Evolutionary conservation across 73 alveolate genomes (phyloP).

Genomic region (Breviolum minutum): DNA sequence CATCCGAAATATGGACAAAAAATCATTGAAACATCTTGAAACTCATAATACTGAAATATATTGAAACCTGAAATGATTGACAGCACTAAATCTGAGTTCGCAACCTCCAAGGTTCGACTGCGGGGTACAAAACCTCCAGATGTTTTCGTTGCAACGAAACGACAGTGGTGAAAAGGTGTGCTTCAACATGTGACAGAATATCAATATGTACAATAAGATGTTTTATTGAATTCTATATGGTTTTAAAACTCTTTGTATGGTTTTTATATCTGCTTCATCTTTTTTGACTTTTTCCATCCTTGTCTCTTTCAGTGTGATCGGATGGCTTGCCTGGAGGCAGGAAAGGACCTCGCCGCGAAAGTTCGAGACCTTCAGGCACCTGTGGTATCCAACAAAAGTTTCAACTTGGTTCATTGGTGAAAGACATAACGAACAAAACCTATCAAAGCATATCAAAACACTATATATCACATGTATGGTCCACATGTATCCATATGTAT

Average conservation of each 20-base stretch:
- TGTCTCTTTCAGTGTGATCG: background rate
- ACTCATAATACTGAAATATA: background rate
- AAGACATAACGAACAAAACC: background rate
- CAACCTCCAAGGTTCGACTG: background rate
- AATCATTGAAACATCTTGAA: background rate
- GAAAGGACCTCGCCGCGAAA: slow-evolving; percentile 34
- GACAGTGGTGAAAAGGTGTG: background rate
- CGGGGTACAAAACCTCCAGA: background rate
- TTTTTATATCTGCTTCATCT: background rate
- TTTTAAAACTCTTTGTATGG: background rate
- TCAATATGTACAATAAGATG: background rate
- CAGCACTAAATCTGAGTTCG: background rate
- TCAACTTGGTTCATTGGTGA: too few relatives aligned
- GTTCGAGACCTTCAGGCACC: slow-evolving; percentile 55
- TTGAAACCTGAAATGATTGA: background rate
- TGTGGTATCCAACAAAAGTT: background rate
- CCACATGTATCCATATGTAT: too few relatives aligned
- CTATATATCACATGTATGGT: too few relatives aligned
- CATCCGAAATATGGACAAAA: background rate
- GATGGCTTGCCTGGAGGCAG: background rate
- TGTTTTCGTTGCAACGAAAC: background rate
- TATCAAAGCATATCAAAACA: background rate
- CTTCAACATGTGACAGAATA: background rate
- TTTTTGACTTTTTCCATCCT: background rate
- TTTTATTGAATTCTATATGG: background rate